Conservation (phyloP, 139 green algal species). For the Monoraphidium neglectum region DNA sequence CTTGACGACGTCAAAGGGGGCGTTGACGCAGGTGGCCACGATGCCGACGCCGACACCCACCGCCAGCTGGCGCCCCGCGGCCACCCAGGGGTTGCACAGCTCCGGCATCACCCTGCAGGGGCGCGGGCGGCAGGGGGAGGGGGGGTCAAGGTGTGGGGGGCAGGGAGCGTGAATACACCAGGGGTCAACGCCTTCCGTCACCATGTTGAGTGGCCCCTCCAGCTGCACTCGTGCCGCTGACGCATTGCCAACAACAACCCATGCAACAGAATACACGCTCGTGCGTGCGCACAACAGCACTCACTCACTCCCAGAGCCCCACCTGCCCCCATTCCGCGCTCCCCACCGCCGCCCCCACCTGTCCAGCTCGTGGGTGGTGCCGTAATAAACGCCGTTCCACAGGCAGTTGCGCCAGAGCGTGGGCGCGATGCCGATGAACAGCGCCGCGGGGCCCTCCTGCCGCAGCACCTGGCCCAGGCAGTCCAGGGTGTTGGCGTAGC, state of each 20-base stretch:
- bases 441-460: slow-evolving; percentile 38
- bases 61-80: slow-evolving; percentile 17
- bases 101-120: slow-evolving; percentile 1
- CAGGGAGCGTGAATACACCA: too few relatives aligned
- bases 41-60: slow-evolving; percentile 43
- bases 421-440: slow-evolving; percentile 47
- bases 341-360: neutral
- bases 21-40: slow-evolving; percentile 55
- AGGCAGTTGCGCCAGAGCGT: slow-evolving; percentile 58
- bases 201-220: too few relatives aligned
- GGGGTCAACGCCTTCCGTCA: too few relatives aligned
- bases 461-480: slow-evolving; percentile 46
- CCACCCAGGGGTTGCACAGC: slow-evolving; percentile 16
- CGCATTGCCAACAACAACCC: neutral
- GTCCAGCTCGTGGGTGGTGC: slow-evolving; percentile 39
- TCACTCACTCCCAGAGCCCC: neutral
- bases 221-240: neutral
- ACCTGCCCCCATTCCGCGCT: too few relatives aligned
- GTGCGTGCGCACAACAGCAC: too few relatives aligned
- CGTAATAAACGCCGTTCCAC: slow-evolving; percentile 55
- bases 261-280: too few relatives aligned
- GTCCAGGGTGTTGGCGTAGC: slow-evolving; percentile 53
- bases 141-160: too few relatives aligned
- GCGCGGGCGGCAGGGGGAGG: too few relatives aligned
- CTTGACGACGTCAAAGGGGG: slow-evolving; percentile 48